phyloP scores from a whole-genome alignment of 139 green algal species.

The Penium margaritaceum region DNA sequence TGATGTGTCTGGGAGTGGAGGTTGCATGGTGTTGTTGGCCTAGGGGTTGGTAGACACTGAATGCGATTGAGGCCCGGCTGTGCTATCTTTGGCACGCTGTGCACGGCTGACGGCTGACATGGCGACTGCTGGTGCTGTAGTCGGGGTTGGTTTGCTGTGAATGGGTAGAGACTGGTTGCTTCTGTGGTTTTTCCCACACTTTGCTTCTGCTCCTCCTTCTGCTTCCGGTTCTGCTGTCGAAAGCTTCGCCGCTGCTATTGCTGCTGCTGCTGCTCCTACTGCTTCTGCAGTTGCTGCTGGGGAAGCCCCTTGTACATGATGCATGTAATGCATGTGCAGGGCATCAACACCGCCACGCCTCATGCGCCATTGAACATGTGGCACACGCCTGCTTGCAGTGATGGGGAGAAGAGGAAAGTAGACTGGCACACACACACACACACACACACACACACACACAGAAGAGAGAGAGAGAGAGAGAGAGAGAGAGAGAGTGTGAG shows the following conservation, averaged over 20 bases:
- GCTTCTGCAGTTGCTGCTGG: too few species aligned
- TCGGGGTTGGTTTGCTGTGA: too few species aligned
- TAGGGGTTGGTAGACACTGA: not conserved
- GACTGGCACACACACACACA: constrained; percentile 2
- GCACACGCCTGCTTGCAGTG: not conserved
- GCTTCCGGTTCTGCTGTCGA: not conserved
- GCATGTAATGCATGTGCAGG: not conserved
- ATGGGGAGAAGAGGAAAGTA: too few species aligned
- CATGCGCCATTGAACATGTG: not conserved
- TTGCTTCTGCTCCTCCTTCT: too few species aligned
- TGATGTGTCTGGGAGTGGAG: not conserved
- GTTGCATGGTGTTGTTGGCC: not conserved
- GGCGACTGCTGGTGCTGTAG: too few species aligned
- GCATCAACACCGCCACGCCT: not conserved
- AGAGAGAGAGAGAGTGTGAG: too few species aligned
- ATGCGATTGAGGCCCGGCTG: not conserved
- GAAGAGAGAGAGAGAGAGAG: not conserved
- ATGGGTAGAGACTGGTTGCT: too few species aligned
- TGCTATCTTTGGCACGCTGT: too few species aligned
- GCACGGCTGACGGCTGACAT: too few species aligned
- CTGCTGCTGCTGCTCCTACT: not conserved
- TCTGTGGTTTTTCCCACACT: too few species aligned
- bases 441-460: not conserved
- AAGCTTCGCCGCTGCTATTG: not conserved
- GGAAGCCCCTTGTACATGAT: too few species aligned